Conservation (phyloP, 371 early-diverging fungal genomes). For the Mortierella sp. region DNA sequence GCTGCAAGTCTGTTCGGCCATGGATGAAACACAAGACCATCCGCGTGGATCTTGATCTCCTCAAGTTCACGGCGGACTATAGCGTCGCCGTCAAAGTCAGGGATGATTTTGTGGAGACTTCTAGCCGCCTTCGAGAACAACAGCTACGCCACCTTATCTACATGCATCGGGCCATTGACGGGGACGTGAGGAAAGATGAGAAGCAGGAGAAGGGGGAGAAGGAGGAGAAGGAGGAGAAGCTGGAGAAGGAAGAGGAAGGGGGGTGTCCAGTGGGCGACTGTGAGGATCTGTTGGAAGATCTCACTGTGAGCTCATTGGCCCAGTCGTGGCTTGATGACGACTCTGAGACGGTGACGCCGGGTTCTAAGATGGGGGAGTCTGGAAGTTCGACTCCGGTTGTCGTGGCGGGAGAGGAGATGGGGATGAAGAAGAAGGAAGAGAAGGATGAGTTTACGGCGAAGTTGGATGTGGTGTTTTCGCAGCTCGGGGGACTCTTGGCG, state of each 20-base stretch:
- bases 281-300: not conserved
- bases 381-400: not conserved
- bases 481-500: not conserved
- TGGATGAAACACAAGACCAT: not conserved
- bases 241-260: too few species aligned
- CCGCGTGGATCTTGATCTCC: not conserved
- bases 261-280: not conserved
- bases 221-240: too few species aligned
- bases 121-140: too few species aligned
- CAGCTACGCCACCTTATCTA: too few species aligned
- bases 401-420: not conserved
- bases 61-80: not conserved
- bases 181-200: too few species aligned
- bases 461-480: not conserved
- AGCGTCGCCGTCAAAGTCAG: not conserved
- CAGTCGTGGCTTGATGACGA: not conserved
- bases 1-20: not conserved
- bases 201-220: too few species aligned
- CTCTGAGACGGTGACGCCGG: not conserved
- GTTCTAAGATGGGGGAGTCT: not conserved
- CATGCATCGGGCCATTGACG: too few species aligned
- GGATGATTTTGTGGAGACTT: not conserved
- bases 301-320: not conserved
- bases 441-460: not conserved
- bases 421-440: not conserved